Conservation (phyloP, 257 asterid species). For the Solanum chiquidenum region DNA sequence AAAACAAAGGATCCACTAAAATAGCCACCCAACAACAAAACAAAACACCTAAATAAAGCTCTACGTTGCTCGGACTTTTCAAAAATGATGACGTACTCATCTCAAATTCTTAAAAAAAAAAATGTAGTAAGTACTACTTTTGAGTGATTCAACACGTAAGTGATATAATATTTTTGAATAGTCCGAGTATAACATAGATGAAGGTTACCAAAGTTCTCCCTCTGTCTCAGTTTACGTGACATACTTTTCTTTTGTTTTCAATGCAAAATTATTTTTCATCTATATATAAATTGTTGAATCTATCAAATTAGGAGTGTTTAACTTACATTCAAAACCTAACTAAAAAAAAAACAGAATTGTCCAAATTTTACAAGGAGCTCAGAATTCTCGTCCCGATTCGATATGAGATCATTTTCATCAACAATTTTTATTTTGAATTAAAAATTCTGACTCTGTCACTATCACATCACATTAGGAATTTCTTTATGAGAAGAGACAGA, state of each 20-base stretch:
- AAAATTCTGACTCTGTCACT: neutral
- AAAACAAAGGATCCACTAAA: neutral
- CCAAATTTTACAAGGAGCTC: too few relatives aligned
- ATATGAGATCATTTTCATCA: neutral
- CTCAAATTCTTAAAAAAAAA: neutral
- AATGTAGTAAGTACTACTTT: neutral
- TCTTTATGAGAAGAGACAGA: neutral
- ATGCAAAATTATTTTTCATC: too few relatives aligned
- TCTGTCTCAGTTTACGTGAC: neutral
- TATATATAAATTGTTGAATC: too few relatives aligned
- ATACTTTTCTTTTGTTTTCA: neutral
- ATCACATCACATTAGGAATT: neutral
- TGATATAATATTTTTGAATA: neutral
- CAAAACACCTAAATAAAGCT: neutral
- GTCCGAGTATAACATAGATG: neutral
- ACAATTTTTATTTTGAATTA: neutral
- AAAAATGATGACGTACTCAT: neutral
- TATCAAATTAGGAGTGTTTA: too few relatives aligned
- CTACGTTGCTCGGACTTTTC: neutral
- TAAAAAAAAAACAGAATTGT: too few relatives aligned
- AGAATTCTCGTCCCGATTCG: neutral
- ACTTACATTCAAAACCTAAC: neutral
- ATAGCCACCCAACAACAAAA: neutral
- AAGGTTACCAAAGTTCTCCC: neutral
- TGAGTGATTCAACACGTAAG: neutral